Conservation (phyloP, 2,329 filamentous ascomycete species). For the Amylocarpus encephaloides region DNA sequence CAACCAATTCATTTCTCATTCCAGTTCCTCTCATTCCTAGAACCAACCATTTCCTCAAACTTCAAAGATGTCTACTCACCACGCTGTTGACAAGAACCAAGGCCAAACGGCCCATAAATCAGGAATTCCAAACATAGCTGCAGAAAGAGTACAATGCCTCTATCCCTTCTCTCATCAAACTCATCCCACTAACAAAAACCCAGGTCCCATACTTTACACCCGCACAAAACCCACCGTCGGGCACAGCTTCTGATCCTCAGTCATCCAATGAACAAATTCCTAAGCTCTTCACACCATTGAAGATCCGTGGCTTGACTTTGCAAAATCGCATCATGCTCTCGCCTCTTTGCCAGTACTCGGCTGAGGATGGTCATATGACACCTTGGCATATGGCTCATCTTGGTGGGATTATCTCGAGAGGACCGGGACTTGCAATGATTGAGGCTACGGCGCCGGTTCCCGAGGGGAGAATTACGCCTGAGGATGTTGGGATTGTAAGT, state of each 20-base stretch:
- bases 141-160: conserved; percentile 18
- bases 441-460: conserved; percentile 73
- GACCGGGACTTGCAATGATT: conserved; percentile 66
- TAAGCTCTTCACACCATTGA: conserved; percentile 40
- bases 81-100: conserved; percentile 14
- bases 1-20: neutral
- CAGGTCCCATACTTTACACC: conserved; percentile 41
- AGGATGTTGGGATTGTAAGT: conserved; percentile 59
- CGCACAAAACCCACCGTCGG: conserved; percentile 39
- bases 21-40: neutral
- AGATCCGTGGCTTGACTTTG: conserved; percentile 44
- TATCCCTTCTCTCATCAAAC: neutral
- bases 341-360: conserved; percentile 62
- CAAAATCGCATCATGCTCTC: conserved; percentile 58
- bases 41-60: neutral
- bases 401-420: conserved; percentile 69
- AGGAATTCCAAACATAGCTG: conserved; percentile 23
- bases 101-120: conserved; percentile 11
- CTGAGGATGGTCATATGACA: conserved; percentile 65
- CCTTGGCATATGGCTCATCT: conserved; percentile 79
- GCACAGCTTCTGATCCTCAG: conserved; percentile 39
- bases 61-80: conserved; percentile 18
- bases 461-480: conserved; percentile 75
- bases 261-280: conserved; percentile 44
- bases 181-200: conserved; percentile 3